These are phyloP conservation scores for Vitis riparia DNA, from an alignment of 164 flowering plant genomes.

Conservation along the genomic window DNA sequence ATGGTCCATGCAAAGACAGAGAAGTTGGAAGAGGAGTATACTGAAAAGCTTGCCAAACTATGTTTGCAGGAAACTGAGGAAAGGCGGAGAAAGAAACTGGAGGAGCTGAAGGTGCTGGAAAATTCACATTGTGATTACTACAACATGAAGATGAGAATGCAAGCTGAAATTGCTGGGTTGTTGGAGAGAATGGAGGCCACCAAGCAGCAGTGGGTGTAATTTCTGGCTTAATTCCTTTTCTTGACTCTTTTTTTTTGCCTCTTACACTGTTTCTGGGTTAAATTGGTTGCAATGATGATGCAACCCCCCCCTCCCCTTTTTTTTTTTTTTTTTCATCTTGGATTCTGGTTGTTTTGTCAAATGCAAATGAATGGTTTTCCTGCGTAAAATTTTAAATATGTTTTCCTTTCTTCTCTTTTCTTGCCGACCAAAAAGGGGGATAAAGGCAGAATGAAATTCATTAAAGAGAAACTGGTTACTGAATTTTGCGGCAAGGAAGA, in stretches of 20 bases:
- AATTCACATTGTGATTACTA: constrained; percentile 76
- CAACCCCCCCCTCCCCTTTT: background rate
- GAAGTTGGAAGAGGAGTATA: constrained; percentile 79
- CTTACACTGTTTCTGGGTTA: background rate
- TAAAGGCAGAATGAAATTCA: background rate
- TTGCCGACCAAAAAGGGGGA: background rate
- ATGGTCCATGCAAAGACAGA: constrained; percentile 53
- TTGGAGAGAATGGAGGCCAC: constrained; percentile 90
- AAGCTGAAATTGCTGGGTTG: constrained; percentile 79
- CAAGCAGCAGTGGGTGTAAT: constrained; percentile 74
- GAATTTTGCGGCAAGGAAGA: too few species aligned
- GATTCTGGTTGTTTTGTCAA: constrained; percentile 8
- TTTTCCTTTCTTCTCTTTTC: background rate
- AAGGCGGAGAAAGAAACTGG: constrained; percentile 68
- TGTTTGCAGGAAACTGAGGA: constrained; percentile 87
- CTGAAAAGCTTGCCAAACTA: constrained; percentile 63
- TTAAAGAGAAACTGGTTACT: too few species aligned
- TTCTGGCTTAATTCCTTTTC: background rate
- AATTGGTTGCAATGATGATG: background rate
- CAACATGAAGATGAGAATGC: constrained; percentile 93
- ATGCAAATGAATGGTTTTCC: background rate
- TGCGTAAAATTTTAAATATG: background rate
- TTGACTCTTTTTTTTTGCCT: background rate
- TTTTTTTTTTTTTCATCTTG: constrained; percentile 4
- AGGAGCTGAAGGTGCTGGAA: constrained; percentile 79